Percentiles rank a stretch among this genome's conserved stretches.
Evolutionary conservation across 1,284 basidiomycete genomes (phyloP).

Genomic region (Paramarasmius palmivorus): DNA sequence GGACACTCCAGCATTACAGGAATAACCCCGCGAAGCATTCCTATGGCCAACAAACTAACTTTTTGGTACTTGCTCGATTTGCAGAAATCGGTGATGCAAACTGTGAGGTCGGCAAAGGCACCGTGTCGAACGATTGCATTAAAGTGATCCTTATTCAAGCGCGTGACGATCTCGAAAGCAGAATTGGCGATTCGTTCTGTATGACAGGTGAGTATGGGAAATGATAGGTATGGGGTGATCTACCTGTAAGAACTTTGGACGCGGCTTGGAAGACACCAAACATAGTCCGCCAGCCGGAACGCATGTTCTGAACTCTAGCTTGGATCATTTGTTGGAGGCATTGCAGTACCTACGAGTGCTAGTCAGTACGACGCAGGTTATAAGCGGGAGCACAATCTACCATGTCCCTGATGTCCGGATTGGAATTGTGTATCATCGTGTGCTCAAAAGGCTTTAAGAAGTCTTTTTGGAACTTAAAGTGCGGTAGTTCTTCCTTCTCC

Average conservation of each 20-base stretch:
- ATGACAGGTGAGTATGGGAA: neutral
- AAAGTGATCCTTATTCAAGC: slow-evolving; percentile 91
- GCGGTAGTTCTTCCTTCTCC: slow-evolving; percentile 96
- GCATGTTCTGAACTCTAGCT: slow-evolving; percentile 90
- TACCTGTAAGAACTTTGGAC: slow-evolving; percentile 89
- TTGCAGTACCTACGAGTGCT: slow-evolving; percentile 76
- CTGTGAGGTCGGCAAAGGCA: slow-evolving; percentile 93
- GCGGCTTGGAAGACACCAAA: slow-evolving; percentile 98
- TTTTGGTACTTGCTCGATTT: slow-evolving; percentile 99
- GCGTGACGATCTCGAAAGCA: slow-evolving; percentile 95
- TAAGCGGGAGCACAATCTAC: slow-evolving; percentile 43
- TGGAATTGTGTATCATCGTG: slow-evolving; percentile 96
- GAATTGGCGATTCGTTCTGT: slow-evolving; percentile 90
- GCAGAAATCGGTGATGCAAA: slow-evolving; percentile 98
- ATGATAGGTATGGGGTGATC: slow-evolving; percentile 16
- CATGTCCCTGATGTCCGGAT: slow-evolving; percentile 96
- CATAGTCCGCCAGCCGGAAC: slow-evolving; percentile 99
- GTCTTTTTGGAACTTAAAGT: slow-evolving; percentile 99
- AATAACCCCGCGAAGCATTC: slow-evolving; percentile 91
- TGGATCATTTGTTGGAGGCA: slow-evolving; percentile 99
- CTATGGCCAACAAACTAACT: slow-evolving; percentile 94
- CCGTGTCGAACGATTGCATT: slow-evolving; percentile 89
- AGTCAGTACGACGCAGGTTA: neutral
- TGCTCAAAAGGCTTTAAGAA: slow-evolving; percentile 98
- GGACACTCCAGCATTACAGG: slow-evolving; percentile 88